phyloP scores from a whole-genome alignment of 163 green algal species.

The Picocystis sp. region DNA sequence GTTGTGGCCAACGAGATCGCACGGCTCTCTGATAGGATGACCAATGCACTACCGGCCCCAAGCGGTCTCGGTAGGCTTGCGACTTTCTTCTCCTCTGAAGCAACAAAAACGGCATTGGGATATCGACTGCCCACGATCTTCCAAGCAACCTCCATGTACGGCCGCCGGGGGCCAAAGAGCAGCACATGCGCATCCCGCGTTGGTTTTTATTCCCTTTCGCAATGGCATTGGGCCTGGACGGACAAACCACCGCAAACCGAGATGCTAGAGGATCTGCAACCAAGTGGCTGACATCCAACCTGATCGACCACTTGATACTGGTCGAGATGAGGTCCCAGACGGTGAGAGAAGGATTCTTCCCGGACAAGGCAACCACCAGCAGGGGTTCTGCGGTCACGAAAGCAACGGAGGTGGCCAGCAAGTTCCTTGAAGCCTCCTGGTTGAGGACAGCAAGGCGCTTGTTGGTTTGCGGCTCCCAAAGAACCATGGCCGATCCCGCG shows the following conservation, averaged over 20 bases:
- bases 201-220: background rate
- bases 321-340: slow-evolving; percentile 52
- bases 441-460: slow-evolving; percentile 26
- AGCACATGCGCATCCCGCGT: slow-evolving; percentile 4
- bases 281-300: slow-evolving; percentile 15
- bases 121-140: background rate
- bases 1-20: too few species aligned
- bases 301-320: slow-evolving; percentile 28
- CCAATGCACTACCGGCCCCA: too few species aligned
- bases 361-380: slow-evolving; percentile 21
- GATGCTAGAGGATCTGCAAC: slow-evolving; percentile 22
- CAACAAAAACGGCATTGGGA: too few species aligned
- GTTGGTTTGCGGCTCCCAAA: slow-evolving; percentile 41
- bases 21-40: too few species aligned
- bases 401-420: slow-evolving; percentile 14
- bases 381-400: slow-evolving; percentile 37
- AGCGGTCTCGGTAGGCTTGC: too few species aligned
- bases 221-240: background rate
- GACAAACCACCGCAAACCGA: slow-evolving; percentile 24
- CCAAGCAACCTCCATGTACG: background rate
- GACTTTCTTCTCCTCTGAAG: too few species aligned
- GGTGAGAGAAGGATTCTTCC: slow-evolving; percentile 12
- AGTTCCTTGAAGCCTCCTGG: background rate
- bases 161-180: background rate
- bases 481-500: slow-evolving; percentile 21